Conservation (phyloP, 2,329 filamentous ascomycete species). For the Pyrenochaeta sp. region DNA sequence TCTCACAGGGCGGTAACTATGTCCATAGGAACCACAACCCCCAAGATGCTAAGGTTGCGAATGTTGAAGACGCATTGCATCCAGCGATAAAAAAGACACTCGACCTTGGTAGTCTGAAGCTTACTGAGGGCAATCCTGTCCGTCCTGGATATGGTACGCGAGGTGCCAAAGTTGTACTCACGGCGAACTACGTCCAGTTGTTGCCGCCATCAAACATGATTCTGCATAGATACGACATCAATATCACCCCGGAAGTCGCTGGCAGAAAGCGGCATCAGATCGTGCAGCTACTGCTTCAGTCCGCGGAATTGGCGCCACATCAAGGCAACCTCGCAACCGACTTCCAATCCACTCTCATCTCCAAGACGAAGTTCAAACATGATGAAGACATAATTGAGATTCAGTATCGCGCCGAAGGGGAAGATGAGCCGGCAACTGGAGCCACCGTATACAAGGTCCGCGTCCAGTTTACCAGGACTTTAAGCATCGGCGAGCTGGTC, state of each 20-base stretch:
- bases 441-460: constrained; percentile 23
- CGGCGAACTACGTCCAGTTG: constrained; percentile 31
- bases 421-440: constrained; percentile 21
- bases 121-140: constrained; percentile 15
- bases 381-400: constrained; percentile 21
- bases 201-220: constrained; percentile 19
- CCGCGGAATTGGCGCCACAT: constrained; percentile 11
- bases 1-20: not conserved
- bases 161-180: constrained; percentile 23
- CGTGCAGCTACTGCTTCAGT: constrained; percentile 26
- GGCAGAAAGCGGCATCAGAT: constrained; percentile 23
- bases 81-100: constrained; percentile 18
- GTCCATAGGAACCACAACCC: constrained; percentile 13
- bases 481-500: constrained; percentile 49
- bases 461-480: constrained; percentile 22
- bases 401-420: constrained; percentile 28
- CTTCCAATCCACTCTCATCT: constrained; percentile 31
- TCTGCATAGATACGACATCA: constrained; percentile 23
- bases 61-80: constrained; percentile 20
- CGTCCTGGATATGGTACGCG: constrained; percentile 27
- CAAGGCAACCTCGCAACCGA: constrained; percentile 29
- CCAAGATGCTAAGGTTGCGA: constrained; percentile 14
- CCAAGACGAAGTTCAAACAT: constrained; percentile 24
- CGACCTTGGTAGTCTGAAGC: constrained; percentile 11
- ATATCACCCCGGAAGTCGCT: constrained; percentile 14